Base-by-base conservation (phyloP, 1,284 basidiomycete genomes). In the Schizophyllum amplum region DNA sequence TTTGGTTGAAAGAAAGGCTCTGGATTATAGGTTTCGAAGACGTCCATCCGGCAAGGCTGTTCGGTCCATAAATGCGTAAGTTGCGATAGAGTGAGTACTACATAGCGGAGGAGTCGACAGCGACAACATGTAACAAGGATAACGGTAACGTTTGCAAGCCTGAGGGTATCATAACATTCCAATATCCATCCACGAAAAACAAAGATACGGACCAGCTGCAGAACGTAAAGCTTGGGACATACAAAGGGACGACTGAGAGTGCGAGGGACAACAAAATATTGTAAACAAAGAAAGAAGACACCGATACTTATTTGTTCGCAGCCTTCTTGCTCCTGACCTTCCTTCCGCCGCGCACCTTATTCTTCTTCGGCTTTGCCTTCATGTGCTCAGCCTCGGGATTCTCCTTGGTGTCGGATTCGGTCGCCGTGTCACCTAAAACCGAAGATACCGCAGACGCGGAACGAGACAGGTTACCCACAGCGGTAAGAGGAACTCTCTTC, bases 341-440 rank as follows among this genome's bases (percentile, higher is more conserved):
- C 47, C 55, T 59, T 47, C 22, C 21, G 46, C 47, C 52, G n/a
- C 60, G 56, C 25, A 42, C 57, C 57, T 58, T 59, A n/a, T n/a
- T 42, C 42, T 55, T 62, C 22, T 54, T 60, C 49, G 59, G 49
- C 25, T 62, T 62, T 42, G 55, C 58, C 47, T 60, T 62, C 50
- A 60, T 57, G 46, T 58, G 59, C 53, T 60, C 61, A 57, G 55
- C 58, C n/a, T 51, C 50, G 47, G 24, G 42, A 9, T 61, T 58
- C 17, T 51, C 52, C 58, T 59, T 59, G 22, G 13, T 24, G 22
- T 17, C 25, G 33, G 22, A 20, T 24, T 15, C n/a, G 25, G 20
- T 13, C 23, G 57, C 58, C 22, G 52, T 52, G 17, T 51, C 54
- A 24, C 55, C 57, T 23, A 55, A 52, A 27, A n/a, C 9, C 50